These are phyloP conservation scores for Pistacia atlantica DNA, from an alignment of 345 rosid genomes.

Conservation along the genomic window DNA sequence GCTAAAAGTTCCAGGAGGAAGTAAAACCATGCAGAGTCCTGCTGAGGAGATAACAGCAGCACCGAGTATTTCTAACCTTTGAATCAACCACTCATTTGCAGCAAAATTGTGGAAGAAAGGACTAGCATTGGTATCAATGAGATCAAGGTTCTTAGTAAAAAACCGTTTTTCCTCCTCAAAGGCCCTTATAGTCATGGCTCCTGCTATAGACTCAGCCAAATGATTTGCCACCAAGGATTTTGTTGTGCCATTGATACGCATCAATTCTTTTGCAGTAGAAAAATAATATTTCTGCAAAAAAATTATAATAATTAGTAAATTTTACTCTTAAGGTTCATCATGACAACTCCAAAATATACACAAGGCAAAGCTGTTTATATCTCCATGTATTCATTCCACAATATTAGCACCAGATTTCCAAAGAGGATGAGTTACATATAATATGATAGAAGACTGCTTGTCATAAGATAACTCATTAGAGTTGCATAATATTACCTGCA, in stretches of 20 bases:
- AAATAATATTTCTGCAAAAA: constrained; percentile 71
- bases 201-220: constrained; percentile 90
- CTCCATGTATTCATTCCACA: too few relatives aligned
- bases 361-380: too few relatives aligned
- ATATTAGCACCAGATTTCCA: too few relatives aligned
- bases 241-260: constrained; percentile 93
- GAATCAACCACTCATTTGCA: constrained; percentile 93
- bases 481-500: constrained; percentile 49
- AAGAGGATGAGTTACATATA: neutral
- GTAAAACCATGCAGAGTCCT: constrained; percentile 89
- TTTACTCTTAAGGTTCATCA: neutral
- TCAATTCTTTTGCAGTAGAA: constrained; percentile 81
- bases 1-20: constrained; percentile 90
- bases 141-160: constrained; percentile 65
- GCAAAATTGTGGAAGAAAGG: constrained; percentile 90
- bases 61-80: constrained; percentile 73
- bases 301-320: neutral
- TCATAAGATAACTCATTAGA: too few relatives aligned
- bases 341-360: neutral
- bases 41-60: constrained; percentile 80
- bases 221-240: constrained; percentile 92
- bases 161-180: constrained; percentile 87
- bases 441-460: neutral
- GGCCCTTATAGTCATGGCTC: constrained; percentile 87
- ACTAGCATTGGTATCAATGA: constrained; percentile 81